phyloP scores from a whole-genome alignment of 2,329 filamentous ascomycete genomes.

The Thielaviopsis populi region DNA sequence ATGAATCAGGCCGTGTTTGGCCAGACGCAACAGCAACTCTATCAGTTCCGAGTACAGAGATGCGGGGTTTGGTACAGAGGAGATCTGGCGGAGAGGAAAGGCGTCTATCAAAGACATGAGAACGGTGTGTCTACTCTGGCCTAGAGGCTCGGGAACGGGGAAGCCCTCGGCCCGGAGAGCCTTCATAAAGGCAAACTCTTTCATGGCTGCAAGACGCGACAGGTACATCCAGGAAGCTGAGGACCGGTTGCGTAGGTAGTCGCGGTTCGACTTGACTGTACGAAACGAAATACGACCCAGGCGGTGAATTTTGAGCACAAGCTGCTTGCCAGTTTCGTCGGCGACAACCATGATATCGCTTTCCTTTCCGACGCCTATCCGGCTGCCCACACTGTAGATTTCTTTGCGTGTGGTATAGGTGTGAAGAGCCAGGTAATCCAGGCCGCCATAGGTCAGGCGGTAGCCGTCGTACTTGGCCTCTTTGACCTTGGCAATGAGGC shows the following conservation, averaged over 20 bases:
- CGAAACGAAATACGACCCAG: conserved; percentile 93
- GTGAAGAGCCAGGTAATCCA: conserved; percentile 94
- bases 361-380: conserved; percentile 94
- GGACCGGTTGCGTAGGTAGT: conserved; percentile 72
- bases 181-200: conserved; percentile 90
- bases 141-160: conserved; percentile 72
- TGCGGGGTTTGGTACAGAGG: conserved; percentile 67
- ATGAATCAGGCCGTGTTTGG: conserved; percentile 79
- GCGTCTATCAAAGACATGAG: conserved; percentile 92
- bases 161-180: conserved; percentile 73
- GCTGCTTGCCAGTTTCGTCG: conserved; percentile 58
- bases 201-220: conserved; percentile 78
- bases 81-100: conserved; percentile 79
- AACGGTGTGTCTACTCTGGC: conserved; percentile 86
- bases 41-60: conserved; percentile 86
- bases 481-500: conserved; percentile 81
- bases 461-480: conserved; percentile 98
- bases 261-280: conserved; percentile 86
- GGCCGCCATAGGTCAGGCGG: conserved; percentile 84
- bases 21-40: conserved; percentile 66
- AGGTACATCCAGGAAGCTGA: conserved; percentile 97
- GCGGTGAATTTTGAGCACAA: conserved; percentile 88
- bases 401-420: conserved; percentile 64
- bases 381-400: conserved; percentile 84
- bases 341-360: conserved; percentile 94